A percentile compares a stretch with the other conserved stretches of the same genome.
Conservation (phyloP, 345 rosid species). For the Hypericum androsaemum region DNA sequence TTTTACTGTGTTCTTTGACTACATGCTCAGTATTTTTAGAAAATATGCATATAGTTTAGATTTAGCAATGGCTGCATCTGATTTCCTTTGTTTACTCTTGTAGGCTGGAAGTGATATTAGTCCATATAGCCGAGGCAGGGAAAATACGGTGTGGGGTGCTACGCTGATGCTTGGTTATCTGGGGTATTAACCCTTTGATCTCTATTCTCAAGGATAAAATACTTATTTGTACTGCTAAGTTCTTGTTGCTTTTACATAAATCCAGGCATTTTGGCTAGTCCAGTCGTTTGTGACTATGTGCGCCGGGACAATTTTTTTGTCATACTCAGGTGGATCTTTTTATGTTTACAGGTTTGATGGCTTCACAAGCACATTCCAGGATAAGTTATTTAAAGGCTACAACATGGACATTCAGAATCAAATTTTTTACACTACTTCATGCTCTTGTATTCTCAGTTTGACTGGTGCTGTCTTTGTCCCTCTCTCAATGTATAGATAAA, state of each 20-base stretch:
- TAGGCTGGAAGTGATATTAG: conserved; percentile 78
- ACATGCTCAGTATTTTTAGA: too few species aligned
- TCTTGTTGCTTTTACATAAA: neutral
- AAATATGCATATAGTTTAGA: too few species aligned
- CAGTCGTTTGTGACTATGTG: too few species aligned
- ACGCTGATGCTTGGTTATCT: conserved; percentile 88
- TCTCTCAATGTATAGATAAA: neutral
- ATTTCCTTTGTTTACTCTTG: conserved; percentile 17
- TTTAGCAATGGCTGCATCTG: too few species aligned
- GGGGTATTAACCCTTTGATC: conserved; percentile 39
- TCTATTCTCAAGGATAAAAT: conserved; percentile 1
- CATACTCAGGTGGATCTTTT: conserved; percentile 9
- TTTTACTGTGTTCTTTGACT: too few species aligned
- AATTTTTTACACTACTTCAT: conserved; percentile 85
- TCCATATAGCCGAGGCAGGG: conserved; percentile 80
- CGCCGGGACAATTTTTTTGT: too few species aligned
- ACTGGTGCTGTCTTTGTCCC: conserved; percentile 33
- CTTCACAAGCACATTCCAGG: conserved; percentile 98
- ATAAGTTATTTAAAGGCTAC: conserved; percentile 85
- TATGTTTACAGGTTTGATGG: conserved; percentile 76
- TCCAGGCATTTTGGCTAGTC: too few species aligned
- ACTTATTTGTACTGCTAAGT: conserved; percentile 1
- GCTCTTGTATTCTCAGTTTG: conserved; percentile 77
- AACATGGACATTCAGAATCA: conserved; percentile 95
- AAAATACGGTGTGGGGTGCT: conserved; percentile 89